Percentiles rank a stretch among this genome's conserved stretches.
These are phyloP conservation scores for Chaetothyriales sp. DNA, from an alignment of 2,329 filamentous ascomycete species.

Conservation along the genomic window DNA sequence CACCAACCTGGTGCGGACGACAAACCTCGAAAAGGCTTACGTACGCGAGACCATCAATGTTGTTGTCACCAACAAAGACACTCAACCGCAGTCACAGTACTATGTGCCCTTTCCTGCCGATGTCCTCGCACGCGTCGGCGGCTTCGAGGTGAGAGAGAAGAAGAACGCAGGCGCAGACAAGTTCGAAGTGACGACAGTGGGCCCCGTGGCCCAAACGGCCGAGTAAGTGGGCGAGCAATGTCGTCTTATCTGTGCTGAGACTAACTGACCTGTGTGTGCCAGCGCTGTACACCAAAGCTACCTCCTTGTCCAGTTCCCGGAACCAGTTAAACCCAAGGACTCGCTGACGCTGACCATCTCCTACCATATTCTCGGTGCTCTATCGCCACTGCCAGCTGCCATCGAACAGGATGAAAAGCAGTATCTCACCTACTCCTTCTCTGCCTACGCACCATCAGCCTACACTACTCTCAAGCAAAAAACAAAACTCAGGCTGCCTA, in stretches of 20 bases:
- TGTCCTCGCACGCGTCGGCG: conserved; percentile 62
- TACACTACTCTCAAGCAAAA: conserved; percentile 87
- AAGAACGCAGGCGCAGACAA: conserved; percentile 54
- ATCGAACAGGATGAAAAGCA: conserved; percentile 79
- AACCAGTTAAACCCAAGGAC: conserved; percentile 56
- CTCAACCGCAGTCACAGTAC: conserved; percentile 71
- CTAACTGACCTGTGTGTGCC: not conserved
- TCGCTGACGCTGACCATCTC: conserved; percentile 80
- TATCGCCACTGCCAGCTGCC: conserved; percentile 61
- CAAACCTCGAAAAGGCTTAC: conserved; percentile 88
- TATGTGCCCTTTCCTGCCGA: conserved; percentile 71
- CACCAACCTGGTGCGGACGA: conserved; percentile 72
- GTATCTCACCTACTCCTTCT: conserved; percentile 73
- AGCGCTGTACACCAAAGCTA: conserved; percentile 53
- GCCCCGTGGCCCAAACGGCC: conserved; percentile 36
- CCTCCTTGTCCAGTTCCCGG: conserved; percentile 66
- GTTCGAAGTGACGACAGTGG: conserved; percentile 56
- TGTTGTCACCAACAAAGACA: conserved; percentile 76
- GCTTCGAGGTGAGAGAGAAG: conserved; percentile 82
- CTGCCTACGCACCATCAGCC: conserved; percentile 65
- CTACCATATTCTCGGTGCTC: conserved; percentile 65
- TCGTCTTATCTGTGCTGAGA: conserved; percentile 27
- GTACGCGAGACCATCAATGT: conserved; percentile 83
- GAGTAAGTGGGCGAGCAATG: conserved; percentile 39
- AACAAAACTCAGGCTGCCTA: conserved; percentile 85